Evolutionary conservation across 805 yeast genomes (phyloP).

Genomic region (Hanseniaspora vineae): DNA sequence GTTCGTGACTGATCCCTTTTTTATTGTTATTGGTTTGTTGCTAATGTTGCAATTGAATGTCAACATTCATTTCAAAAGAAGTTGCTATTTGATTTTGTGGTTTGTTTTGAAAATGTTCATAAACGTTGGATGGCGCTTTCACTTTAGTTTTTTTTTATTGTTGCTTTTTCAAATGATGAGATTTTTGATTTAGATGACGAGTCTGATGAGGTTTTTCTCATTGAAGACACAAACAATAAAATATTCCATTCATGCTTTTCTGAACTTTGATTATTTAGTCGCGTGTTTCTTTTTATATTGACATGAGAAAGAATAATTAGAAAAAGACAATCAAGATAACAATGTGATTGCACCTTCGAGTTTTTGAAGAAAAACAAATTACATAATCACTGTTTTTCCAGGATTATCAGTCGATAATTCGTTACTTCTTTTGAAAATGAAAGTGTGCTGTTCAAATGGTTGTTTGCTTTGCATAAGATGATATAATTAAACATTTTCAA

Average conservation of each 20-base stretch:
- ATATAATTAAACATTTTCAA: conserved; percentile 38
- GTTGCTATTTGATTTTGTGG: conserved; percentile 2
- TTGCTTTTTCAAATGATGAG: conserved; percentile 30
- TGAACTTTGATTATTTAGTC: conserved; percentile 26
- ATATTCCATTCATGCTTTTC: conserved; percentile 93
- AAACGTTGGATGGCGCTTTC: background rate
- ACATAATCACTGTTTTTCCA: background rate
- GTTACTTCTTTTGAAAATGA: conserved; percentile 6
- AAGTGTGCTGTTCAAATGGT: background rate
- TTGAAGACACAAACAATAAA: conserved; percentile 69
- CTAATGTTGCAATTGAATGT: conserved; percentile 5
- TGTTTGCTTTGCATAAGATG: conserved; percentile 42
- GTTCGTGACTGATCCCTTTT: conserved; percentile 54
- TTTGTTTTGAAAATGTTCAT: background rate
- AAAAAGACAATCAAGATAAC: too few relatives aligned
- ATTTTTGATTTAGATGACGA: conserved; percentile 75
- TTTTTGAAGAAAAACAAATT: background rate
- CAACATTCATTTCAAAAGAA: background rate
- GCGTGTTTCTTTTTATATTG: too few relatives aligned
- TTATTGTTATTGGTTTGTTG: conserved; percentile 1
- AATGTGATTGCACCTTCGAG: background rate
- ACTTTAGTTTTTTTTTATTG: background rate
- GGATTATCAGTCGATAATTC: conserved; percentile 9
- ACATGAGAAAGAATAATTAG: conserved; percentile 2
- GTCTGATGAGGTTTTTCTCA: conserved; percentile 90